A percentile compares a stretch with the other conserved stretches of the same genome.
phyloP scores from a whole-genome alignment of 2,329 filamentous ascomycete species.

The Cyphellophora europaea region DNA sequence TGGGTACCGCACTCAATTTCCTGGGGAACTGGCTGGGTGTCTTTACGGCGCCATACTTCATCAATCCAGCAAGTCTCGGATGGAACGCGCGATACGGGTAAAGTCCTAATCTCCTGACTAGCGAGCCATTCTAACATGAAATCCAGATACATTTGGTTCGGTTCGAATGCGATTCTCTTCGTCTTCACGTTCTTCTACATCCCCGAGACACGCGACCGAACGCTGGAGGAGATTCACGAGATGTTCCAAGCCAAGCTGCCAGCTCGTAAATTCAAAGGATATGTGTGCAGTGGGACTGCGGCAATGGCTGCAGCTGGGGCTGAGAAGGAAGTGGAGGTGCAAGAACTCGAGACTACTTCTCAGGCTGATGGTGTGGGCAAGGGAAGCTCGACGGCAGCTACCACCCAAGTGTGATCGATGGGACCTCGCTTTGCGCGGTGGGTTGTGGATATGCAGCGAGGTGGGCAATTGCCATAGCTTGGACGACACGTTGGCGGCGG shows the following conservation, averaged over 20 bases:
- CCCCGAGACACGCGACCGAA: conserved; percentile 45
- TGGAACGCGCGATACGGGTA: conserved; percentile 24
- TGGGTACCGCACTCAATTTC: conserved; percentile 31
- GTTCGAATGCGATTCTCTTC: conserved; percentile 22
- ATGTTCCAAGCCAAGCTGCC: conserved; percentile 28
- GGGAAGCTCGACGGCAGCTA: background rate
- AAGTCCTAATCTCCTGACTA: no score
- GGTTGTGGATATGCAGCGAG: no score
- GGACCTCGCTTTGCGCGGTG: no score
- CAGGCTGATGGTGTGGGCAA: background rate
- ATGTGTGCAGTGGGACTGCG: conserved; percentile 17
- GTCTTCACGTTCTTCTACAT: conserved; percentile 23
- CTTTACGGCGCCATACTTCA: conserved; percentile 34
- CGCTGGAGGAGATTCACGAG: conserved; percentile 17
- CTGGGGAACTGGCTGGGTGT: conserved; percentile 31
- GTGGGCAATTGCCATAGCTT: no score
- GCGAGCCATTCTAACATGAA: no score
- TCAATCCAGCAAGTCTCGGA: conserved; percentile 30
- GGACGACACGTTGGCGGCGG: no score
- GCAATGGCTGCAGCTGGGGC: background rate
- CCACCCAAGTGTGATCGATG: no score
- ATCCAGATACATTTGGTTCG: conserved; percentile 32
- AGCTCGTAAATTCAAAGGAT: conserved; percentile 27
- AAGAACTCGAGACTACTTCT: background rate
- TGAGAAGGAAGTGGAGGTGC: background rate